Conservation (phyloP, 441 rosid genomes). For the Erysimum cheiri region DNA sequence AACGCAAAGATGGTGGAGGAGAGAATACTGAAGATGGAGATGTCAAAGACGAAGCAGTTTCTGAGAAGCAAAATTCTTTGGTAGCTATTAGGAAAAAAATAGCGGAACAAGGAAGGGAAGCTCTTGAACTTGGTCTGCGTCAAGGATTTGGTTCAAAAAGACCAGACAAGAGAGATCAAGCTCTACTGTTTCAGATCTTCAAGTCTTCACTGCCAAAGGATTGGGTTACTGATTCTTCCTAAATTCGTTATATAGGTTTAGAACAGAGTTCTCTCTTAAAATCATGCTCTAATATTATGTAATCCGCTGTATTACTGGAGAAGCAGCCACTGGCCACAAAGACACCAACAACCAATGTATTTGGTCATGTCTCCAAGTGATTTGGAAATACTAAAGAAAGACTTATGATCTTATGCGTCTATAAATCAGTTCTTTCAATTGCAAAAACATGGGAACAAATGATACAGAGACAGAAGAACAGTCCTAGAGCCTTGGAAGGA, state of each 20-base stretch:
- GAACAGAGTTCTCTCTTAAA: conserved; percentile 16
- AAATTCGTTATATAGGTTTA: background rate
- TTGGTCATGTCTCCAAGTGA: conserved; percentile 11
- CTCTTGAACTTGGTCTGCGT: conserved; percentile 50
- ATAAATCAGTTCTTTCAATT: conserved; percentile 1
- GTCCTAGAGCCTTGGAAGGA: conserved; percentile 20
- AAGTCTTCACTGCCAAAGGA: conserved; percentile 56
- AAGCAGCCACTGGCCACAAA: conserved; percentile 2
- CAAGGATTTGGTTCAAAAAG: conserved; percentile 46
- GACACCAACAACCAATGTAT: conserved; percentile 13
- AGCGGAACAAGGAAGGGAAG: conserved; percentile 56
- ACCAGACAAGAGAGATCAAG: conserved; percentile 50
- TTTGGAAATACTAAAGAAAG: conserved; percentile 14
- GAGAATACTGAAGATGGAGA: conserved; percentile 44
- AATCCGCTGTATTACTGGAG: background rate
- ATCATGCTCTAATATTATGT: conserved; percentile 13
- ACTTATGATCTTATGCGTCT: background rate
- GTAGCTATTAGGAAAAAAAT: conserved; percentile 52
- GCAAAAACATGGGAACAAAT: conserved; percentile 17
- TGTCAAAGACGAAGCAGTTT: conserved; percentile 27
- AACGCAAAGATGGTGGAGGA: conserved; percentile 31
- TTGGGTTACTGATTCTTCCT: conserved; percentile 36
- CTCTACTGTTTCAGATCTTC: conserved; percentile 54
- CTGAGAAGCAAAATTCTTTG: conserved; percentile 46
- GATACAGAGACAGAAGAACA: conserved; percentile 4